A percentile compares a stretch with the other conserved stretches of the same genome.
phyloP scores from a whole-genome alignment of 352 stramenopile species.

The Phytophthora vignae region DNA sequence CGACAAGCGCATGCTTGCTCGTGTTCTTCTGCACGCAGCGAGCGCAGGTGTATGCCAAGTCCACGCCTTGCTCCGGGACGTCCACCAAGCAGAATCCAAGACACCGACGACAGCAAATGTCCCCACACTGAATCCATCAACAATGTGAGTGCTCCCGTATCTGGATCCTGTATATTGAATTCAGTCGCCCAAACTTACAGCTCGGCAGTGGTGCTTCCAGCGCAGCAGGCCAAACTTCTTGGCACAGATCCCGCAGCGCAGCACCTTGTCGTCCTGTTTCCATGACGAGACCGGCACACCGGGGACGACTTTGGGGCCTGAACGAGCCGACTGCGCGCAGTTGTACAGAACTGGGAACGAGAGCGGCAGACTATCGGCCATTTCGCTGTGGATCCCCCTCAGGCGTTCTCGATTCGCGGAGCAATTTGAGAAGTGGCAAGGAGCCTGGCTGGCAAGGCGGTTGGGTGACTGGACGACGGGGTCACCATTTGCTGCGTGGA shows the following conservation, averaged over 20 bases:
- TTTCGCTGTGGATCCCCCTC: conserved; percentile 12
- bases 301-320: conserved; percentile 47
- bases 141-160: conserved; percentile 23
- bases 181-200: conserved; percentile 41
- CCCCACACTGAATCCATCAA: conserved; percentile 58
- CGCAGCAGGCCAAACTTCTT: conserved; percentile 74
- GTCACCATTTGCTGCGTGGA: conserved; percentile 19
- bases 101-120: conserved; percentile 75
- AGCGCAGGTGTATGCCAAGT: conserved; percentile 73
- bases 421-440: conserved; percentile 34
- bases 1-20: conserved; percentile 49
- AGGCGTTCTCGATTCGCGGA: conserved; percentile 7
- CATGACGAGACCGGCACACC: conserved; percentile 62
- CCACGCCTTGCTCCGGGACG: conserved; percentile 64
- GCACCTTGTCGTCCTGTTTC: conserved; percentile 56
- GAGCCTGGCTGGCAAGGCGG: not conserved
- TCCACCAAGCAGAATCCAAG: conserved; percentile 77
- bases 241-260: conserved; percentile 67
- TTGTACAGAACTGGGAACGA: conserved; percentile 56
- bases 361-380: conserved; percentile 53
- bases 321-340: conserved; percentile 35
- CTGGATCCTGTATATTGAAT: too few species aligned
- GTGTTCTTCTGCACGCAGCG: conserved; percentile 68
- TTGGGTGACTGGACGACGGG: conserved; percentile 18
- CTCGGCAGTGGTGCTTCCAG: conserved; percentile 75